Conservation (phyloP, 2,329 filamentous ascomycete species). For the Uncinocarpus reesii region DNA sequence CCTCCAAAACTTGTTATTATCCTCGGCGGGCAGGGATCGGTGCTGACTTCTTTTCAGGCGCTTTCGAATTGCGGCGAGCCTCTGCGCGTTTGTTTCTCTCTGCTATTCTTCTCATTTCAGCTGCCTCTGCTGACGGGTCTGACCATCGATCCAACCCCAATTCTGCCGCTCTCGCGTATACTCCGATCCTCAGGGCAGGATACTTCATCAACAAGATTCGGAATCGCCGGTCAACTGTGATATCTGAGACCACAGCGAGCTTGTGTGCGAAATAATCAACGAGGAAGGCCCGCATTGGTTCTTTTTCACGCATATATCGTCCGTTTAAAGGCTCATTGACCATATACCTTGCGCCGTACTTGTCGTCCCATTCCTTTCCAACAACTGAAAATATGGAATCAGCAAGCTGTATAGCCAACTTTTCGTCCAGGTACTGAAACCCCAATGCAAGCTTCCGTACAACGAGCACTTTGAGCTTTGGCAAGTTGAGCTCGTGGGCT, state of each 20-base stretch:
- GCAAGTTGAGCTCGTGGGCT: conserved; percentile 8
- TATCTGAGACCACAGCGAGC: background rate
- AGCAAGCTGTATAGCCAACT: background rate
- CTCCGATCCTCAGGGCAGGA: conserved; percentile 2
- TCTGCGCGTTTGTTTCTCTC: background rate
- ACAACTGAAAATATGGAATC: conserved; percentile 5
- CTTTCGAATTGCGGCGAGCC: background rate
- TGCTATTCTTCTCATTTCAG: background rate
- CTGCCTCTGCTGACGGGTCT: background rate
- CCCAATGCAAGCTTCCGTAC: conserved; percentile 9
- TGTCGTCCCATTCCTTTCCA: background rate
- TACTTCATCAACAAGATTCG: background rate
- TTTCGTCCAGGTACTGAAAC: background rate
- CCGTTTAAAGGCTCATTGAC: background rate
- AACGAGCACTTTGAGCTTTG: conserved; percentile 5
- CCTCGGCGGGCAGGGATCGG: too few species aligned
- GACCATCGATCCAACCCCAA: background rate
- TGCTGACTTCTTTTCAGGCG: background rate
- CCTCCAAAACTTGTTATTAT: too few species aligned
- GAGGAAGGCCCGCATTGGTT: conserved; percentile 10
- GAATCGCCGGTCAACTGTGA: background rate
- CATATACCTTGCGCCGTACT: background rate
- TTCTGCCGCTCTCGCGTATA: conserved; percentile 1
- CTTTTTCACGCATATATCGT: conserved; percentile 5
- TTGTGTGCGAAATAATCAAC: conserved; percentile 9